Percentiles rank a stretch among this genome's conserved stretches.
Conservation (phyloP, 2,329 filamentous ascomycete genomes). For the Curvularia verruculosa region DNA sequence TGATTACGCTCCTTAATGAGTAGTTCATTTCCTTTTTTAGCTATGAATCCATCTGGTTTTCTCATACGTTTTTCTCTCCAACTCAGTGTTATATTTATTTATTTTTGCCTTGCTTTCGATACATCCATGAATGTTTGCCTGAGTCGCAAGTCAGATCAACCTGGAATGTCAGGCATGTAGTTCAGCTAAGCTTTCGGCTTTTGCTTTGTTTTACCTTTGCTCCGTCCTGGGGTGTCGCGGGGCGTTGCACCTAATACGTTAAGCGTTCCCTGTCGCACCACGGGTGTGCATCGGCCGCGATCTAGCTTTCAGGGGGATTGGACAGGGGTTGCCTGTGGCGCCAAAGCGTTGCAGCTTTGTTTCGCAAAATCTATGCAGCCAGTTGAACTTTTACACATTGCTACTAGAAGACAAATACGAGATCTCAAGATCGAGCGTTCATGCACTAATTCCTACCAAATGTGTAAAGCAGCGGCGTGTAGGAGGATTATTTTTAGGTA, state of each 20-base stretch:
- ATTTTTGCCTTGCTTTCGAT: no score
- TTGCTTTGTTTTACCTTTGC: not conserved
- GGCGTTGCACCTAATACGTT: not conserved
- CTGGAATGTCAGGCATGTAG: conserved; percentile 5
- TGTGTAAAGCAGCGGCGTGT: no score
- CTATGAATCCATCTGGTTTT: not conserved
- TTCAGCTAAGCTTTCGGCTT: conserved; percentile 9
- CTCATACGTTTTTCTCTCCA: not conserved
- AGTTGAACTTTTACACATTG: no score
- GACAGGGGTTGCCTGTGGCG: no score
- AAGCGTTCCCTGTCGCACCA: not conserved
- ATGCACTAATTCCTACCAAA: no score
- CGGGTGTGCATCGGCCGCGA: no score
- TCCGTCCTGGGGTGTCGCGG: not conserved
- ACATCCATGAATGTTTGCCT: not conserved
- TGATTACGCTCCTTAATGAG: conserved; percentile 27
- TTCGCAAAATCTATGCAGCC: no score
- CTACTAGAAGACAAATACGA: no score
- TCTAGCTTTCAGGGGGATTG: no score
- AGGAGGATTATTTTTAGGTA: no score
- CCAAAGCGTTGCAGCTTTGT: no score
- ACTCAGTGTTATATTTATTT: not conserved
- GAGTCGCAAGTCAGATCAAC: not conserved
- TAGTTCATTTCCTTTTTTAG: not conserved
- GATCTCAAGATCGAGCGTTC: no score